Evolutionary conservation across 345 rosid species (phyloP), one percentile per base, ranked within the genome.

Genomic region (Erodium maritimum): DNA sequence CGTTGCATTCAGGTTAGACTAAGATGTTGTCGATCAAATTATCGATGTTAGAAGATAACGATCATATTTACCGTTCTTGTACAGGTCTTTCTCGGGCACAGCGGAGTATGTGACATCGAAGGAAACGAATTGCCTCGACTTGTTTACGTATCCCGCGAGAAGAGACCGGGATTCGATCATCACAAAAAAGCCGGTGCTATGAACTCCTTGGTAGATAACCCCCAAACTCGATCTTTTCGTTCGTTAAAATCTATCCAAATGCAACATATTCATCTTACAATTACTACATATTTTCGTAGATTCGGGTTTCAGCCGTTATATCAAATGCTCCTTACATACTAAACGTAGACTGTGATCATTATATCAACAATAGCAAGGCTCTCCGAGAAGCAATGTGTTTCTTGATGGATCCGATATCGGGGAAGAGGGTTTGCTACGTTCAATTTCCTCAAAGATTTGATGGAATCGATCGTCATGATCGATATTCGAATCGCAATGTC

Each of bases 141-240:
- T 67, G 96, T 88, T 53, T 93, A 93, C 70, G 99, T 88, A 62
- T 91, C 98, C 71, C 98, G 98, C 79, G 98, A 91, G 81, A 93
- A 93, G 71, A 80, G 99, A 66, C 99, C 99, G 0, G 96, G 99
- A 14, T 93, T 89, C 73, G 99, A 93, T 16, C 99, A 93, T 68
- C 99, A 93, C 59, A 93, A 93, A 65, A 93, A 93, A 80, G 99
- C 99, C 59, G 99, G 97, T 48, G 99, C 99, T 61, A 93, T 93
- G 99, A 93, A 93, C 77, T 59, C 97, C 48, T 69, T 91, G 84
- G 97, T 91, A 69, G 61, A 75, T 42, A 10, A 2, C 48, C 19
- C 61, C 29, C 20, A 18, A 4, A 25, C 13, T 58, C n/a, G 21
- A 24, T 19, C 24, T 8, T 50, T 7, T 57, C 17, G 19, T 19